These are phyloP conservation scores for Sporothrix brasiliensis DNA, from an alignment of 2,329 filamentous ascomycete species.

Conservation along the genomic window DNA sequence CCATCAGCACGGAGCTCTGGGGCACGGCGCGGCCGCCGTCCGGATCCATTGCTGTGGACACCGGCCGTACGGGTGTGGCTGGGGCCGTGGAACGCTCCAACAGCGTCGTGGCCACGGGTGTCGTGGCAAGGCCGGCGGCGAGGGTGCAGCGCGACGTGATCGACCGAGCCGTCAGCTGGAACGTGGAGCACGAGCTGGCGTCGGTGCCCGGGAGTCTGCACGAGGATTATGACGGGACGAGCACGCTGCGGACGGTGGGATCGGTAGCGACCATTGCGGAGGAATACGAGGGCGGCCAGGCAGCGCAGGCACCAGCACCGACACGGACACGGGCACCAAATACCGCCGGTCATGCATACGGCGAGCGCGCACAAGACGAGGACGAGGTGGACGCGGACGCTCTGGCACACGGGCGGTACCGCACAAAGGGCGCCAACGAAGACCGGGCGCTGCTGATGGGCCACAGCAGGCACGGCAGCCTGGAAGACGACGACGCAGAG, in stretches of 20 bases:
- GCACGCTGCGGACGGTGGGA: slow-evolving; percentile 4
- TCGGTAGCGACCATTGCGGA: slow-evolving; percentile 36
- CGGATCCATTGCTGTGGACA: neutral
- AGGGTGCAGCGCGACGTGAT: slow-evolving; percentile 33
- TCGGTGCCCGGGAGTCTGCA: slow-evolving; percentile 44
- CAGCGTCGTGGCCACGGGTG: slow-evolving; percentile 39
- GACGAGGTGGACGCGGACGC: neutral
- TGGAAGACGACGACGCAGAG: slow-evolving; percentile 15
- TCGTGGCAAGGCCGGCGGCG: slow-evolving; percentile 33
- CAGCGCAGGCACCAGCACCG: neutral
- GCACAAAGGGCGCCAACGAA: slow-evolving; percentile 18
- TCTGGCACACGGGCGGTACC: slow-evolving; percentile 10
- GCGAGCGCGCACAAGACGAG: slow-evolving; percentile 23
- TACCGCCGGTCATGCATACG: slow-evolving; percentile 15
- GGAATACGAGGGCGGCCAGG: slow-evolving; percentile 38
- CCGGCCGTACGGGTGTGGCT: neutral
- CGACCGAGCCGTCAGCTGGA: slow-evolving; percentile 44
- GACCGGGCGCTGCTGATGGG: slow-evolving; percentile 33
- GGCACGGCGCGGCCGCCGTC: slow-evolving; percentile 23
- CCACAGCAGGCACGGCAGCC: slow-evolving; percentile 14
- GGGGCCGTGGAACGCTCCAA: slow-evolving; percentile 36
- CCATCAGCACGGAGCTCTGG: slow-evolving; percentile 45
- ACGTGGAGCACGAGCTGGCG: slow-evolving; percentile 45
- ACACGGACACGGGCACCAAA: neutral
- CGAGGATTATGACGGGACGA: slow-evolving; percentile 9